Evolutionary conservation across 306 rosid species (phyloP).

Genomic region (Lablab purpureus): DNA sequence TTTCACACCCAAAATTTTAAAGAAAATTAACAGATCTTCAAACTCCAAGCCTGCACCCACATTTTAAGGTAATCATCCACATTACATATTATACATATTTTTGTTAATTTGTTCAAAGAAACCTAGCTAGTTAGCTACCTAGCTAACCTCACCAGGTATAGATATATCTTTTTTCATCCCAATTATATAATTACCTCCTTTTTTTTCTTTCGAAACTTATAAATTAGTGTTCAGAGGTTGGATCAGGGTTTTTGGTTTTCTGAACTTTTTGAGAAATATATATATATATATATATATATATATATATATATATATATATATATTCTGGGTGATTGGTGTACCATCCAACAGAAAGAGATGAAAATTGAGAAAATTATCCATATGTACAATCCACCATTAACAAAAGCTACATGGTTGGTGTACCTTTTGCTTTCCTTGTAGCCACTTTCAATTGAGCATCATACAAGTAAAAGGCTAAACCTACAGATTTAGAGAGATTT

Average conservation of each 20-base stretch:
- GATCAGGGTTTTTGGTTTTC: conserved; percentile 37
- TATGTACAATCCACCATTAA: conserved; percentile 3
- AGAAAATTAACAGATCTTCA: conserved; percentile 58
- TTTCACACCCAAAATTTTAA: conserved; percentile 47
- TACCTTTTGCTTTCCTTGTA: conserved; percentile 30
- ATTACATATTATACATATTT: background rate
- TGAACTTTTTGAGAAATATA: background rate
- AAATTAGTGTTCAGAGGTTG: conserved; percentile 38
- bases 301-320: background rate
- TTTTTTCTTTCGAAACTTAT: background rate
- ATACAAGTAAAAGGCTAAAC: background rate
- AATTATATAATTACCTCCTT: background rate
- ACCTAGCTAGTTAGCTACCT: background rate
- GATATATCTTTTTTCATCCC: background rate
- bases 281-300: background rate
- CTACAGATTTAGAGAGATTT: background rate
- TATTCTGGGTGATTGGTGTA: conserved; percentile 30
- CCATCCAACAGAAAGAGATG: conserved; percentile 28
- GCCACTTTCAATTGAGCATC: conserved; percentile 36
- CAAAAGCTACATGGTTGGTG: conserved; percentile 35
- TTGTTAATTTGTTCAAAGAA: conserved; percentile 31
- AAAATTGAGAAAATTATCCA: conserved; percentile 38
- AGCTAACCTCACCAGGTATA: conserved; percentile 17
- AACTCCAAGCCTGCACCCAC: conserved; percentile 27
- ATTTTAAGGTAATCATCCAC: conserved; percentile 50